These are phyloP conservation scores for Cryoendolithus antarcticus DNA, from an alignment of 2,329 filamentous ascomycete genomes.

Conservation along the genomic window DNA sequence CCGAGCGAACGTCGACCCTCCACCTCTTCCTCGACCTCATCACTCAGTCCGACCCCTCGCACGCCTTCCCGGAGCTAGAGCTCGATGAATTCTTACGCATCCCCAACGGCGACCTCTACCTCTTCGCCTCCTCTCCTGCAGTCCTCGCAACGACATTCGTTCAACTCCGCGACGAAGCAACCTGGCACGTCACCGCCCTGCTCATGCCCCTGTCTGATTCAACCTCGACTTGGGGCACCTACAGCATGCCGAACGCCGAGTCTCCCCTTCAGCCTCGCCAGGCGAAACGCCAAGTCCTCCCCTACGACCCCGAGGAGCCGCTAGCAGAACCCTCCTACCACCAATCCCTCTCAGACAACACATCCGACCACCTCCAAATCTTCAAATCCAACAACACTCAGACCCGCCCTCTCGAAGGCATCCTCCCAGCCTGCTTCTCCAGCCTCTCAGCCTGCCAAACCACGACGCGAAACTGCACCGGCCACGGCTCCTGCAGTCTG, in stretches of 20 bases:
- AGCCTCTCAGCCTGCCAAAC: conserved; percentile 55
- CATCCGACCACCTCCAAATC: conserved; percentile 7
- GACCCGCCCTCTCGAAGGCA: conserved; percentile 31
- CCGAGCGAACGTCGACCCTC: conserved; percentile 11
- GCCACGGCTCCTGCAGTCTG: conserved; percentile 64
- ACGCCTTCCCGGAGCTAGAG: conserved; percentile 1
- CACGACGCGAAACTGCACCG: conserved; percentile 66
- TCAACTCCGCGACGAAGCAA: conserved; percentile 5
- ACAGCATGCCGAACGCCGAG: conserved; percentile 15
- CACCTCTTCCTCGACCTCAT: conserved; percentile 20
- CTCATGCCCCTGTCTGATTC: conserved; percentile 9
- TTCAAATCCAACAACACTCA: conserved; percentile 20
- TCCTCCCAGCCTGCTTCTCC: conserved; percentile 63
- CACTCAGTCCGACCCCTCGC: conserved; percentile 13
- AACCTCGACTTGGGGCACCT: conserved; percentile 20
- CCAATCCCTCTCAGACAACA: background rate
- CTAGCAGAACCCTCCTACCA: conserved; percentile 7
- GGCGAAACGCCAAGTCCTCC: conserved; percentile 6
- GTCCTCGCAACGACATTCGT: no score
- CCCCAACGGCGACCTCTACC: no score
- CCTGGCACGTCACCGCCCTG: conserved; percentile 14
- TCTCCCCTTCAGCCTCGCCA: conserved; percentile 15
- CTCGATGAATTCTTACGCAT: no score
- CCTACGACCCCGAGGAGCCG: conserved; percentile 5
- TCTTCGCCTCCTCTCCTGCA: no score